Evolutionary conservation across 2,329 filamentous ascomycete species (phyloP).

Genomic region (Neonectria magnoliae): DNA sequence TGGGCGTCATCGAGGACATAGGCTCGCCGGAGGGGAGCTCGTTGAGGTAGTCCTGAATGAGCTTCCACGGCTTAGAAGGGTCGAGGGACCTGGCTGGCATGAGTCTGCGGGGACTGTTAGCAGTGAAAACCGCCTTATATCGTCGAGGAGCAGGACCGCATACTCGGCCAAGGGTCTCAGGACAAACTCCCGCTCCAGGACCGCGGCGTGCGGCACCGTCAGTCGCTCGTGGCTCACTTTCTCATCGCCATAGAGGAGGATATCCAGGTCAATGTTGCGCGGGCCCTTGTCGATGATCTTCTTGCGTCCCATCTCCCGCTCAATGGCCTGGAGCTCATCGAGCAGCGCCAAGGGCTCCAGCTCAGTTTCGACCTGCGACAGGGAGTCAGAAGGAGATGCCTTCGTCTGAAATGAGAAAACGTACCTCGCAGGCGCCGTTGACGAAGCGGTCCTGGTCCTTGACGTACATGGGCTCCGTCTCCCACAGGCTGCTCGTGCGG

Average conservation of each 20-base stretch:
- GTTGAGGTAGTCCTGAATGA: slow-evolving; percentile 69
- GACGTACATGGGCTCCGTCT: slow-evolving; percentile 97
- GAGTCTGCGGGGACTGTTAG: slow-evolving; percentile 53
- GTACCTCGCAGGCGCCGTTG: slow-evolving; percentile 91
- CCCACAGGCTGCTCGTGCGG: slow-evolving; percentile 88
- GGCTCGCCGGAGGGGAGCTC: slow-evolving; percentile 62
- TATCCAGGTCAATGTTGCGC: slow-evolving; percentile 93
- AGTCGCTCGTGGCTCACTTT: slow-evolving; percentile 75
- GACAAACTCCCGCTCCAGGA: slow-evolving; percentile 93
- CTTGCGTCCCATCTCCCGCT: slow-evolving; percentile 79
- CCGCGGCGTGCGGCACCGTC: slow-evolving; percentile 84
- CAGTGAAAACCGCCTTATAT: slow-evolving; percentile 1
- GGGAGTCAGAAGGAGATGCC: slow-evolving; percentile 20
- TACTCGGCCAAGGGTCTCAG: slow-evolving; percentile 86
- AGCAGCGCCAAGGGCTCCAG: slow-evolving; percentile 80
- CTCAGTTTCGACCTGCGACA: slow-evolving; percentile 78
- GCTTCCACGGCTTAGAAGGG: slow-evolving; percentile 65
- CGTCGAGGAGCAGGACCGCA: slow-evolving; percentile 37
- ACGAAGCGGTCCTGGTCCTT: slow-evolving; percentile 87
- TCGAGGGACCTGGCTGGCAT: slow-evolving; percentile 65
- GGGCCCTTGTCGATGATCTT: slow-evolving; percentile 94
- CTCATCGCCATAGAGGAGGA: slow-evolving; percentile 81
- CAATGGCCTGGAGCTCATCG: slow-evolving; percentile 84
- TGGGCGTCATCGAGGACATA: slow-evolving; percentile 68
- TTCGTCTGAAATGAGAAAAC: slow-evolving; percentile 42